Conservation (phyloP, 768 basidiomycete genomes). For the Imleria badia region DNA sequence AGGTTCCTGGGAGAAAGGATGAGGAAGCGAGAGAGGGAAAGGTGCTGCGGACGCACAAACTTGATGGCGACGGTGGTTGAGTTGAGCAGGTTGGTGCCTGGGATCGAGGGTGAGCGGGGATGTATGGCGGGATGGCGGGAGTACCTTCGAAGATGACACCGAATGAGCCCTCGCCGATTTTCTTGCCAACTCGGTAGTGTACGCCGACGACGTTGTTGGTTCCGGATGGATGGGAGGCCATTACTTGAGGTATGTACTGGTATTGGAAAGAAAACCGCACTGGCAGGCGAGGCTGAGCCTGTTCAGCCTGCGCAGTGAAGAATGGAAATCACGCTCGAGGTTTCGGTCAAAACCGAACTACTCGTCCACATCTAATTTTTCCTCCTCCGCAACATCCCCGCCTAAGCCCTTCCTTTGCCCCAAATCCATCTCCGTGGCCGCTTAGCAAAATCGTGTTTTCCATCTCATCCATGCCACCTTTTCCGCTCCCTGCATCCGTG, state of each 20-base stretch:
- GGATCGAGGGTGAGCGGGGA: background rate
- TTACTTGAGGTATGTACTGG: slow-evolving; percentile 33
- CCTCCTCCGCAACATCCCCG: slow-evolving; percentile 20
- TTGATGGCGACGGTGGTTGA: slow-evolving; percentile 99
- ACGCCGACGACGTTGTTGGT: slow-evolving; percentile 84
- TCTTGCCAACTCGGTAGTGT: slow-evolving; percentile 98
- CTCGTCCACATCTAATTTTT: background rate
- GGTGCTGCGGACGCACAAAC: slow-evolving; percentile 70
- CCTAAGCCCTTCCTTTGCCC: too few relatives aligned
- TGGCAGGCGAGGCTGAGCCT: slow-evolving; percentile 25
- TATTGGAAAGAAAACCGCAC: slow-evolving; percentile 12
- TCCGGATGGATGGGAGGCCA: slow-evolving; percentile 57
- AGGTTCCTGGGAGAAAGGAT: slow-evolving; percentile 59
- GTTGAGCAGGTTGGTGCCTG: slow-evolving; percentile 97
- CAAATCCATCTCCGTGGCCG: slow-evolving; percentile 11
- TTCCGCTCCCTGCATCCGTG: too few relatives aligned
- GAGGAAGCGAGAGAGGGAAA: slow-evolving; percentile 1
- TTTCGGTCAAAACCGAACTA: slow-evolving; percentile 33
- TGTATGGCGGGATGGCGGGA: slow-evolving; percentile 4
- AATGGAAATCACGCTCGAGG: slow-evolving; percentile 25
- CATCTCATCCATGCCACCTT: too few relatives aligned
- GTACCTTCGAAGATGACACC: slow-evolving; percentile 94
- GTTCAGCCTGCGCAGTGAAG: slow-evolving; percentile 30
- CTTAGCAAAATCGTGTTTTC: slow-evolving; percentile 35
- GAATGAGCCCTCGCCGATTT: slow-evolving; percentile 99